Evolutionary conservation across 139 green algal species (phyloP).

Genomic region (Choricystis sp.): DNA sequence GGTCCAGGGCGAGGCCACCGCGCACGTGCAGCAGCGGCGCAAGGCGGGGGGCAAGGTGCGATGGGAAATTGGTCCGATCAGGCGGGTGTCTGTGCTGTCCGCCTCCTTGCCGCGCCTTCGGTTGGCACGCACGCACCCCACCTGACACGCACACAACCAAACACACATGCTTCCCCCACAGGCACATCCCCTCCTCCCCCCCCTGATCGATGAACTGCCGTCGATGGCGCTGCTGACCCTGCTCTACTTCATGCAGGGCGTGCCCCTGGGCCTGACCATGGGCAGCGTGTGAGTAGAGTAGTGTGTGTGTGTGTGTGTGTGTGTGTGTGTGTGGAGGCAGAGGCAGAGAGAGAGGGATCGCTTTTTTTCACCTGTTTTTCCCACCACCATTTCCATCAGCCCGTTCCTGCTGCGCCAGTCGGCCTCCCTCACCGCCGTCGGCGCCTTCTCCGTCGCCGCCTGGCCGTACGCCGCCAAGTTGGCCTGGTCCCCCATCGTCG

Average conservation of each 20-base stretch:
- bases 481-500: constrained; percentile 81
- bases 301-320: neutral
- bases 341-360: too few species aligned
- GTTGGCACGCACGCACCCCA: neutral
- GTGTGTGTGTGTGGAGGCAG: neutral
- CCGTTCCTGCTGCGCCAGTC: constrained; percentile 70
- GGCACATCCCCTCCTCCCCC: neutral
- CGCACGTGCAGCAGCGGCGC: too few species aligned
- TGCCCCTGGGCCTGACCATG: constrained; percentile 72
- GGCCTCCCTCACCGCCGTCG: constrained; percentile 61
- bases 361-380: neutral
- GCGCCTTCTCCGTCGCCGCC: constrained; percentile 62
- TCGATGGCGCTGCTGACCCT: constrained; percentile 56
- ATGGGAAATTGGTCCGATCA: neutral
- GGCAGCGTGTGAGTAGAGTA: constrained; percentile 31
- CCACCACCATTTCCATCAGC: constrained; percentile 19
- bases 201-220: neutral
- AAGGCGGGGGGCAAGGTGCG: too few species aligned
- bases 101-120: neutral
- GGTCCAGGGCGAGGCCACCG: too few species aligned
- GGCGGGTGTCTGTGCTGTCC: neutral
- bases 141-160: neutral
- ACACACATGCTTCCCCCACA: neutral
- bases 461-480: constrained; percentile 93
- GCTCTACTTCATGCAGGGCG: constrained; percentile 77